These are phyloP conservation scores for Termitomyces sp. DNA, from an alignment of 768 basidiomycete species.

Conservation along the genomic window DNA sequence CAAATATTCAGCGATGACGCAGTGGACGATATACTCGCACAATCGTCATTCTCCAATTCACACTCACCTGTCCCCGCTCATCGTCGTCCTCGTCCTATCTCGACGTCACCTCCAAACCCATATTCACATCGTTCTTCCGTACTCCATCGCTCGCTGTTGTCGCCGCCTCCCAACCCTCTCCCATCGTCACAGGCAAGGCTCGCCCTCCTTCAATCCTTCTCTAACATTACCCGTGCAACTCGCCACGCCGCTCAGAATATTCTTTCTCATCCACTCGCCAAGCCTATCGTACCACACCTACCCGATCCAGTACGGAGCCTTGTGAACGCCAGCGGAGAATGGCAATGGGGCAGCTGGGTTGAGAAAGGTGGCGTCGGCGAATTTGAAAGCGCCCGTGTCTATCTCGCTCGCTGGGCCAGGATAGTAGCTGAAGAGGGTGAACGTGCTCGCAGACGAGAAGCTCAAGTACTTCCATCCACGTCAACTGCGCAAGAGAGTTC, in stretches of 20 bases:
- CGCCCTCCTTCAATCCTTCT: constrained; percentile 90
- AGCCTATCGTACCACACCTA: constrained; percentile 93
- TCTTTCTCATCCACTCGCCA: constrained; percentile 91
- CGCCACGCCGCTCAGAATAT: constrained; percentile 94
- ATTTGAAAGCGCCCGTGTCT: constrained; percentile 94
- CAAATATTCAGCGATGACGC: constrained; percentile 84
- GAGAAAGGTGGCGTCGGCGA: constrained; percentile 92
- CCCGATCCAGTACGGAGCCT: constrained; percentile 92
- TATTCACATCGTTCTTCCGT: constrained; percentile 72
- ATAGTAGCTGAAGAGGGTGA: constrained; percentile 99
- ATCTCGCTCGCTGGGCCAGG: constrained; percentile 95
- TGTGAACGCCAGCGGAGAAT: constrained; percentile 87
- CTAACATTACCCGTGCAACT: constrained; percentile 90
- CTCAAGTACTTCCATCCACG: constrained; percentile 60
- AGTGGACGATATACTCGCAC: constrained; percentile 82
- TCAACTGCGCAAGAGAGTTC: constrained; percentile 62
- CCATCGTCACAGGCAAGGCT: constrained; percentile 69
- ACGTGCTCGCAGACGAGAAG: constrained; percentile 77
- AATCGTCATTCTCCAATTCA: constrained; percentile 73
- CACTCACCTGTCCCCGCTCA: constrained; percentile 85
- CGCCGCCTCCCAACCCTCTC: constrained; percentile 49
- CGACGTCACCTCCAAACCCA: constrained; percentile 44
- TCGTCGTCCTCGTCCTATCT: constrained; percentile 68
- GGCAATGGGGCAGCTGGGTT: constrained; percentile 93
- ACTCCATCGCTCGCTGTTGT: constrained; percentile 74